Evolutionary conservation across 495 filamentous ascomycete genomes (phyloP).

Genomic region (Letharia columbiana): DNA sequence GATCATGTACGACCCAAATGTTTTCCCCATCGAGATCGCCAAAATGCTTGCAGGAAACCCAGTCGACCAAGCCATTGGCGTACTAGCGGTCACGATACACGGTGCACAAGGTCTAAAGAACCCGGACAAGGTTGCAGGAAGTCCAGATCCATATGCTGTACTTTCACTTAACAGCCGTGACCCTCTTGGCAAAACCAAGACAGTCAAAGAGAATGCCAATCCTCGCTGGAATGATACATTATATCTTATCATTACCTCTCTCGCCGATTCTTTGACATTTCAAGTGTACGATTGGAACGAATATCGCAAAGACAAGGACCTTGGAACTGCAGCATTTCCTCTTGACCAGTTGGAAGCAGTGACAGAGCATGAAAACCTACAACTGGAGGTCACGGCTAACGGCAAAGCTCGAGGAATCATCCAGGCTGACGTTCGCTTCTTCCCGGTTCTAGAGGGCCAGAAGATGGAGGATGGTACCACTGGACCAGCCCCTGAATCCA

Average conservation of each 20-base stretch:
- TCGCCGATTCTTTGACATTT: constrained; percentile 76
- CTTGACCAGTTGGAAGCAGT: constrained; percentile 73
- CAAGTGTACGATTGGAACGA: constrained; percentile 91
- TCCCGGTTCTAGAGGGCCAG: constrained; percentile 73
- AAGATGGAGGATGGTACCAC: constrained; percentile 66
- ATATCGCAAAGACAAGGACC: constrained; percentile 88
- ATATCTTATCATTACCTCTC: constrained; percentile 84
- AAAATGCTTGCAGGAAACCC: constrained; percentile 97
- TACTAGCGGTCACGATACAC: constrained; percentile 83
- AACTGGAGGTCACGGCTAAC: constrained; percentile 73
- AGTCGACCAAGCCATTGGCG: constrained; percentile 92
- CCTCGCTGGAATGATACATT: constrained; percentile 95
- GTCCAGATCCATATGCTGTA: constrained; percentile 82
- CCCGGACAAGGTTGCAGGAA: constrained; percentile 84
- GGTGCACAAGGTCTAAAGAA: constrained; percentile 90
- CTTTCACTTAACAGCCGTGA: constrained; percentile 77
- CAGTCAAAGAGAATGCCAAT: constrained; percentile 70
- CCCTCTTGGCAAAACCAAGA: constrained; percentile 82
- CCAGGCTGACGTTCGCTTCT: constrained; percentile 81
- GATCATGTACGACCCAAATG: constrained; percentile 96
- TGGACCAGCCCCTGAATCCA: constrained; percentile 75
- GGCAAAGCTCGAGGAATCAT: constrained; percentile 75
- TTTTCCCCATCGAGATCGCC: constrained; percentile 96
- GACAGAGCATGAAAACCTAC: constrained; percentile 70
- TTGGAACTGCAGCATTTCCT: constrained; percentile 75